Conservation (phyloP, 2,329 filamentous ascomycete genomes). For the Colletotrichum euphorbiae region DNA sequence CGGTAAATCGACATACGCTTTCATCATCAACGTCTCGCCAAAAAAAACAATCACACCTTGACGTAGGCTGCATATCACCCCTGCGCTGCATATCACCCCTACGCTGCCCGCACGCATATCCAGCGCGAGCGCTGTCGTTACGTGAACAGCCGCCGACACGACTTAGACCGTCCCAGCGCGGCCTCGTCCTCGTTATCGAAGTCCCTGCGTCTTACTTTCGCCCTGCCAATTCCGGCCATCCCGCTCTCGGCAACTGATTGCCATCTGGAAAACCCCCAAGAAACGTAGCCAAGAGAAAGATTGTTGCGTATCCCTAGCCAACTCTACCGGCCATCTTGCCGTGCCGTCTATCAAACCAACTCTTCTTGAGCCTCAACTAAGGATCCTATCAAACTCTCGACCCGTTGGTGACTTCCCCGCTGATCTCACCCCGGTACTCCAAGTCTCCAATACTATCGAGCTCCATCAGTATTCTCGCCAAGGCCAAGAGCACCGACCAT, state of each 20-base stretch:
- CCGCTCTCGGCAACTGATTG: conserved; percentile 1
- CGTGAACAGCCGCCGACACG: conserved; percentile 8
- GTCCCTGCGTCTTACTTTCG: conserved; percentile 7
- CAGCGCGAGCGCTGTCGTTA: conserved; percentile 19
- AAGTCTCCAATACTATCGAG: not conserved
- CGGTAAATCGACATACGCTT: not conserved
- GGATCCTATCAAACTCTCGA: not conserved
- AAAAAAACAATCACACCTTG: conserved; percentile 17
- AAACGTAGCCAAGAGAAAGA: not conserved
- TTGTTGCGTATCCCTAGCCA: not conserved
- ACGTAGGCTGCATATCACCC: conserved; percentile 5
- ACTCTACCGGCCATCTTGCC: not conserved
- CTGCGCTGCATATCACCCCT: not conserved
- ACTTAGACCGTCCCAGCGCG: conserved; percentile 21
- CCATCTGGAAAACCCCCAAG: not conserved
- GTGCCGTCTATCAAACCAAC: not conserved
- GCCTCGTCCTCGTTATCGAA: not conserved
- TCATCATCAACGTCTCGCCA: conserved; percentile 7
- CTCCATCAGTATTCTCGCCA: not conserved
- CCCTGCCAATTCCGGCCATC: conserved; percentile 11
- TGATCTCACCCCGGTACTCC: not conserved
- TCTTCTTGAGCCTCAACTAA: conserved; percentile 13
- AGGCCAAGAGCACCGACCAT: conserved; percentile 12
- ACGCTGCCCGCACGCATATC: conserved; percentile 6
- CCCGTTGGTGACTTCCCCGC: conserved; percentile 15